These are phyloP conservation scores for Brassica nigra DNA, from an alignment of 345 rosid species.

Conservation along the genomic window DNA sequence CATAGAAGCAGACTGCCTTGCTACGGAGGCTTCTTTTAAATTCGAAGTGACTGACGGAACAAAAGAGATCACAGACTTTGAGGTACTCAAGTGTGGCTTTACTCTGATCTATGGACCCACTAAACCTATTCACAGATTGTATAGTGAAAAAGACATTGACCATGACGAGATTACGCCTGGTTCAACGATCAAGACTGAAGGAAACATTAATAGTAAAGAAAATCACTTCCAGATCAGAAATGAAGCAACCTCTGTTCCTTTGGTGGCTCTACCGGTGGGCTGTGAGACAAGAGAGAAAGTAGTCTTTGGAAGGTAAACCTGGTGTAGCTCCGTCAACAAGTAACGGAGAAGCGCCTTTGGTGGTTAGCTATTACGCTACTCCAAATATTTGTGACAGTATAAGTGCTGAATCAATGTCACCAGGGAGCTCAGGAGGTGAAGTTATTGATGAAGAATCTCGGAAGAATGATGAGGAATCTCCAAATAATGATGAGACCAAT, in stretches of 20 bases:
- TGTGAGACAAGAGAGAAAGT: too few relatives aligned
- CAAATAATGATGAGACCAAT: background rate
- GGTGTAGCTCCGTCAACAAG: background rate
- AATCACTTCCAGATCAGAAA: too few relatives aligned
- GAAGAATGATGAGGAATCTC: background rate
- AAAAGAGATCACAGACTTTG: slow-evolving; percentile 1
- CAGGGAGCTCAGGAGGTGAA: background rate
- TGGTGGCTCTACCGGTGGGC: too few relatives aligned
- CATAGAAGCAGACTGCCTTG: background rate
- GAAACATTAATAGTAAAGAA: too few relatives aligned
- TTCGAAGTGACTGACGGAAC: too few relatives aligned
- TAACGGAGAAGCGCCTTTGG: background rate
- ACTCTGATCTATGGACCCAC: slow-evolving; percentile 21
- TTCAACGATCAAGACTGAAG: too few relatives aligned
- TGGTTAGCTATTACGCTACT: background rate
- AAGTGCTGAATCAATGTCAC: background rate
- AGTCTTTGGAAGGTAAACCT: too few relatives aligned
- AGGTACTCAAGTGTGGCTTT: slow-evolving; percentile 24
- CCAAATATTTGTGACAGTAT: background rate
- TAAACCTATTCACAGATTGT: slow-evolving; percentile 6
- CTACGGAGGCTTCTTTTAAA: background rate
- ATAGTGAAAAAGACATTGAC: background rate
- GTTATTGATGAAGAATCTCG: background rate
- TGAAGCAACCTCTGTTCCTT: too few relatives aligned
- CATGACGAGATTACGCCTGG: background rate